phyloP scores from a whole-genome alignment of 2,329 filamentous ascomycete species.

The Penicillium sp. region DNA sequence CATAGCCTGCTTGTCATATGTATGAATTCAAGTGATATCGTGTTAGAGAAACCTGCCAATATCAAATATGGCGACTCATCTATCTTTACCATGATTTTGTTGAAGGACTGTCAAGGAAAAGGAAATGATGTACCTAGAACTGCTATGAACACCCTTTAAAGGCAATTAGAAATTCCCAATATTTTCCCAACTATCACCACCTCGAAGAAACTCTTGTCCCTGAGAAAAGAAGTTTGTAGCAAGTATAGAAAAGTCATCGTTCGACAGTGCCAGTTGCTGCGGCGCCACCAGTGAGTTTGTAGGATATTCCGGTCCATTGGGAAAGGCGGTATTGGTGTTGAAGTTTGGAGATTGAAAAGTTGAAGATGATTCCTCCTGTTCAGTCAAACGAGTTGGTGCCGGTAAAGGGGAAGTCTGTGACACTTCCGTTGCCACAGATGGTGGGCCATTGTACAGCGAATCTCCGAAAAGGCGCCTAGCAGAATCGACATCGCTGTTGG shows the following conservation, averaged over 20 bases:
- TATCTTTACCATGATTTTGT: background rate
- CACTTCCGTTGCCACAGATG: conserved; percentile 36
- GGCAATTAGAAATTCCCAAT: conserved; percentile 30
- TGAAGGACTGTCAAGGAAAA: background rate
- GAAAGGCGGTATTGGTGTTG: conserved; percentile 15
- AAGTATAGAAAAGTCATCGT: conserved; percentile 49
- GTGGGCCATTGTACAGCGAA: conserved; percentile 35
- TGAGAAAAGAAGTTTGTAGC: conserved; percentile 52
- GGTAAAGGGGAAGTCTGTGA: conserved; percentile 46
- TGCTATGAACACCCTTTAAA: background rate
- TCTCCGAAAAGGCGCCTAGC: conserved; percentile 44
- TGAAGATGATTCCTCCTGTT: conserved; percentile 19
- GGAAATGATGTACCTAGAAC: background rate
- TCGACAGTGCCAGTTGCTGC: conserved; percentile 25
- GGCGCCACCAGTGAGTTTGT: conserved; percentile 21
- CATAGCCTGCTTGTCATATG: background rate
- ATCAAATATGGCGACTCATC: background rate
- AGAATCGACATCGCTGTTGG: conserved; percentile 39
- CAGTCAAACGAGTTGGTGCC: conserved; percentile 41
- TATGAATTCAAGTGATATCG: background rate
- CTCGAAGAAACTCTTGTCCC: conserved; percentile 43
- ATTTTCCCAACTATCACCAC: conserved; percentile 38
- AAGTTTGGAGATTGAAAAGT: conserved; percentile 21
- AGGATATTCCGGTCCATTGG: conserved; percentile 15
- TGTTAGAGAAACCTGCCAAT: background rate